Evolutionary conservation across 2,329 filamentous ascomycete species (phyloP).

Genomic region (Ophiosphaerella herpotricha): DNA sequence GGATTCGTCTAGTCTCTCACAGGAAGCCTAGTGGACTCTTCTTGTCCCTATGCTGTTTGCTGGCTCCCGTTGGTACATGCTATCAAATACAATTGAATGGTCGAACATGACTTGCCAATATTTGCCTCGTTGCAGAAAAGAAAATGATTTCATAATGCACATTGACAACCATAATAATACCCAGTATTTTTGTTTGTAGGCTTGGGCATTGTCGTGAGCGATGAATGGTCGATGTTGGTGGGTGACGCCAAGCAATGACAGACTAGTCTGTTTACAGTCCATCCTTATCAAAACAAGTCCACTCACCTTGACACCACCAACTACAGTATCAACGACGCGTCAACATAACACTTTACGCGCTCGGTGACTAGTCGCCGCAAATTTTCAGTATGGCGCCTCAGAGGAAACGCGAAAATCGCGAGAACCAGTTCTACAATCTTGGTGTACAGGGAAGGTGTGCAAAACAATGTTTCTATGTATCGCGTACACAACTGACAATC

Average conservation of each 20-base stretch:
- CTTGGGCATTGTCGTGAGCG: no score
- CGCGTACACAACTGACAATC: slow-evolving; percentile 7
- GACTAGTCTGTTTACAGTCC: slow-evolving; percentile 19
- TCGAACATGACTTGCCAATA: neutral
- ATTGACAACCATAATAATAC: no score
- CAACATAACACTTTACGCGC: slow-evolving; percentile 1
- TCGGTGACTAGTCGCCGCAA: neutral
- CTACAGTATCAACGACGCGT: slow-evolving; percentile 23
- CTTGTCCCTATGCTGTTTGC: neutral
- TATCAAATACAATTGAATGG: neutral
- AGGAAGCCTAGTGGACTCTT: neutral
- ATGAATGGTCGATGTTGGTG: neutral
- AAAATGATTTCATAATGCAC: no score
- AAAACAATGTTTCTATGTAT: slow-evolving; percentile 3
- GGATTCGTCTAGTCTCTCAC: no score
- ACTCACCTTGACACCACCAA: slow-evolving; percentile 16
- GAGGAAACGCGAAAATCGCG: slow-evolving; percentile 46
- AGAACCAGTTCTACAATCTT: slow-evolving; percentile 47
- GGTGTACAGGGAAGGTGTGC: slow-evolving; percentile 46
- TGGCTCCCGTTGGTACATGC: neutral
- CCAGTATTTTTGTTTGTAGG: no score
- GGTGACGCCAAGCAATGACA: slow-evolving; percentile 5
- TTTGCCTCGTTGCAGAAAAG: no score
- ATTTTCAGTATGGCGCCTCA: slow-evolving; percentile 36
- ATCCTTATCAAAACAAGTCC: slow-evolving; percentile 27